Evolutionary conservation across 768 basidiomycete species (phyloP).

Genomic region (Tylopilus felleus): DNA sequence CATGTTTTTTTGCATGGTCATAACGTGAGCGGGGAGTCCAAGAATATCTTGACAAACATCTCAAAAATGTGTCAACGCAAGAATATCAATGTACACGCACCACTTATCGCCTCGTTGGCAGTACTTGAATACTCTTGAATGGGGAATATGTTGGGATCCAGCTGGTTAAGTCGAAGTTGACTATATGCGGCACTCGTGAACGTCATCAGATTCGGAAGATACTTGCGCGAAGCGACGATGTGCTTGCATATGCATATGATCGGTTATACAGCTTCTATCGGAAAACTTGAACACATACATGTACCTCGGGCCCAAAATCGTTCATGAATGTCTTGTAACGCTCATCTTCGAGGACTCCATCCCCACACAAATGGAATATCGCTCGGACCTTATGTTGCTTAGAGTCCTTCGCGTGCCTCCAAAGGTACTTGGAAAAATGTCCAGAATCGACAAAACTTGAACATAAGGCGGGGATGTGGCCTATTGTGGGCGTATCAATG

Average conservation of each 20-base stretch:
- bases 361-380: conserved; percentile 71
- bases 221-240: conserved; percentile 62
- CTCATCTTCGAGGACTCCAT: conserved; percentile 64
- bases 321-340: conserved; percentile 73
- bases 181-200: conserved; percentile 73
- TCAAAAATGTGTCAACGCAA: not conserved
- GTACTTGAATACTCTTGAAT: conserved; percentile 52
- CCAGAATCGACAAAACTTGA: conserved; percentile 44
- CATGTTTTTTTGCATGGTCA: conserved; percentile 41
- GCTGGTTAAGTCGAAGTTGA: conserved; percentile 65
- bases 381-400: conserved; percentile 44
- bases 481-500: conserved; percentile 65
- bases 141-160: conserved; percentile 74
- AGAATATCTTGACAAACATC: conserved; percentile 29
- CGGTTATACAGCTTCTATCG: not conserved
- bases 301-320: conserved; percentile 53
- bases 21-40: conserved; percentile 46
- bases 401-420: conserved; percentile 37
- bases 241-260: conserved; percentile 50
- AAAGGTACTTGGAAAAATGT: conserved; percentile 49
- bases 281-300: conserved; percentile 44
- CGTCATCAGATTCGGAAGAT: conserved; percentile 60
- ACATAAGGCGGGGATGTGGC: conserved; percentile 51
- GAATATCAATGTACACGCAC: conserved; percentile 22
- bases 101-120: conserved; percentile 37